Evolutionary conservation across 805 yeast species (phyloP), one percentile per base, ranked within the genome.

Genomic region (Lachancea sp.): DNA sequence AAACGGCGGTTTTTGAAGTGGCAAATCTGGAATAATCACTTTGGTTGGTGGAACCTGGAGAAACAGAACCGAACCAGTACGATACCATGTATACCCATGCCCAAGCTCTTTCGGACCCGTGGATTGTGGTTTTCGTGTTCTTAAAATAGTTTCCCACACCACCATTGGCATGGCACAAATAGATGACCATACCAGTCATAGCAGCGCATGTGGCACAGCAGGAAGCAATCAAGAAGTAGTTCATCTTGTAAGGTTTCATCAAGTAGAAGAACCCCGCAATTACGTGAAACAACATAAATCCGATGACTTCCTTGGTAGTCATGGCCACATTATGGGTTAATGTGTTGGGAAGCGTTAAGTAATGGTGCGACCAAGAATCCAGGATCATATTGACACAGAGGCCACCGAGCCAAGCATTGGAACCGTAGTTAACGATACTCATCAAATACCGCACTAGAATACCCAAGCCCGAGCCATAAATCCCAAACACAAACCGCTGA

Each of bases 401-500:
- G 1, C 70, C 72, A 30, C 74, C 75, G 4, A 68, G 55, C 63
- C 68, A 69, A 1, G 70, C 61, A 47, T 68, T 71, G 12, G 67
- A 60, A 4, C 69, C 73, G 46, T 58, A 68, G 55, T 65, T 68
- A 16, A 71, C 68, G 29, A 69, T 57, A 8, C 68, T 61, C 37
- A 71, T 50, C 21, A 68, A 48, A 9, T 66, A 62, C 49, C 75
- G 55, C 25, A 68, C 62, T 16, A 60, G 31, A 17, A 71, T 63
- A 15, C 70, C 72, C 8, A 69, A 34, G 7, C 52, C 53, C 2
- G 69, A 64, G 4, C 74, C 74, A 41, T 61, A 54, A 19, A 71
- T 65, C 16, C 77, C 77, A 54, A 71, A 72, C 2, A 67, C 64
- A 22, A 70, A 60, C 51, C 77, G 56, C 48, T 69, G 75, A 6